These are phyloP conservation scores for Stylonectria norvegica DNA, from an alignment of 2,329 filamentous ascomycete genomes.

Conservation along the genomic window DNA sequence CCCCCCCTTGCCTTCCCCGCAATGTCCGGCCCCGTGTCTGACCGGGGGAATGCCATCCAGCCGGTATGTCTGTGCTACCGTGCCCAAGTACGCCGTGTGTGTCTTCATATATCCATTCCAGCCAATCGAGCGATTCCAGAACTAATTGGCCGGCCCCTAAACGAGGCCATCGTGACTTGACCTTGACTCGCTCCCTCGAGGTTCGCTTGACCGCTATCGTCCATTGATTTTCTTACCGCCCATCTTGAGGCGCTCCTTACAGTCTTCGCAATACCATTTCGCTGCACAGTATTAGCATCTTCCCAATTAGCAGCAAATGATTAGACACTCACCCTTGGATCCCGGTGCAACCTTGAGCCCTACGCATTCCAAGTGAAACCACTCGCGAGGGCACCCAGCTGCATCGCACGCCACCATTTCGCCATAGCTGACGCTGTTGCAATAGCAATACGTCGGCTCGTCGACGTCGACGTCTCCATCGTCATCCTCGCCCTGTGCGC, in stretches of 20 bases:
- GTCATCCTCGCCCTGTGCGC: slow-evolving; percentile 38
- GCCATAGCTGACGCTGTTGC: slow-evolving; percentile 75
- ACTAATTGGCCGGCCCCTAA: slow-evolving; percentile 10
- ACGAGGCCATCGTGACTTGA: slow-evolving; percentile 16
- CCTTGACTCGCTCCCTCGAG: slow-evolving; percentile 7
- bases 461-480: slow-evolving; percentile 64
- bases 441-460: slow-evolving; percentile 76
- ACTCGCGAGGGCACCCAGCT: slow-evolving; percentile 68
- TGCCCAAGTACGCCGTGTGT: slow-evolving; percentile 19
- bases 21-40: neutral
- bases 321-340: slow-evolving; percentile 66
- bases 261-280: slow-evolving; percentile 81
- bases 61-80: slow-evolving; percentile 1
- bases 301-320: neutral
- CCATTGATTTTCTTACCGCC: slow-evolving; percentile 51
- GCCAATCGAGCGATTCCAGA: slow-evolving; percentile 13
- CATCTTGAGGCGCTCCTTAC: slow-evolving; percentile 62
- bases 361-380: slow-evolving; percentile 82
- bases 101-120: slow-evolving; percentile 18
- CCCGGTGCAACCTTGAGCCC: slow-evolving; percentile 76
- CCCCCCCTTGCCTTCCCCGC: neutral
- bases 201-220: slow-evolving; percentile 33
- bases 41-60: slow-evolving; percentile 2
- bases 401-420: slow-evolving; percentile 83
- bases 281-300: slow-evolving; percentile 45